A percentile compares a stretch with the other conserved stretches of the same genome.
Conservation (phyloP, 139 green algal species). For the Micromonas commoda region DNA sequence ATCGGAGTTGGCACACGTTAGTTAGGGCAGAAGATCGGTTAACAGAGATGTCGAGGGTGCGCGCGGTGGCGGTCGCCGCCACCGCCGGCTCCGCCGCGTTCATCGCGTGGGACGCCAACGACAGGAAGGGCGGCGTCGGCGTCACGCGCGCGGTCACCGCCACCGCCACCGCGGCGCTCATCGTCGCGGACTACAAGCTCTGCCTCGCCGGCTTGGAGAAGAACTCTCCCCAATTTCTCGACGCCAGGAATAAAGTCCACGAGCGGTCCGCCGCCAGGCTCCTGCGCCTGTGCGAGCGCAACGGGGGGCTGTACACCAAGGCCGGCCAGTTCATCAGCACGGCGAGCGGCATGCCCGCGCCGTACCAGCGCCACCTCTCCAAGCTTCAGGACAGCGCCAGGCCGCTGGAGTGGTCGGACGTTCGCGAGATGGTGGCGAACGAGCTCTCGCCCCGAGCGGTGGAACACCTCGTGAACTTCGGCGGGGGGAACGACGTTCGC, state of each 20-base stretch:
- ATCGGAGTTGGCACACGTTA: too few species aligned
- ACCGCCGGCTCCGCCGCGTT: background rate
- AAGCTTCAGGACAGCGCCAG: constrained; percentile 66
- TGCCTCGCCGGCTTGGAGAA: background rate
- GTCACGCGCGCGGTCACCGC: constrained; percentile 14
- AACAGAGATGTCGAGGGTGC: too few species aligned
- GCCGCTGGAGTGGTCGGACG: constrained; percentile 42
- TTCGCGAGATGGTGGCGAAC: constrained; percentile 37
- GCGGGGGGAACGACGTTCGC: constrained; percentile 61
- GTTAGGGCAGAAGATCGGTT: too few species aligned
- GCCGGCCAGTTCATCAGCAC: constrained; percentile 67
- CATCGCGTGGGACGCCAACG: background rate
- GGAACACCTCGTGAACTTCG: constrained; percentile 43
- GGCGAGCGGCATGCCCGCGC: constrained; percentile 49
- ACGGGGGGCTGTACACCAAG: constrained; percentile 85
- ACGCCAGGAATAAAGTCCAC: constrained; percentile 16
- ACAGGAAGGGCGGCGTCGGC: background rate
- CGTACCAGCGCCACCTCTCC: constrained; percentile 57
- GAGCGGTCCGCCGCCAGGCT: constrained; percentile 16
- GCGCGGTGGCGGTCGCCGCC: background rate
- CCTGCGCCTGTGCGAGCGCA: constrained; percentile 51
- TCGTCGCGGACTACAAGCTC: constrained; percentile 12
- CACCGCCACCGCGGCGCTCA: background rate
- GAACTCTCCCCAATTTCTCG: background rate
- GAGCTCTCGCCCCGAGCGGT: constrained; percentile 37